These are phyloP conservation scores for Intubia oerlemansii DNA, from an alignment of 2,329 filamentous ascomycete species.

Conservation along the genomic window DNA sequence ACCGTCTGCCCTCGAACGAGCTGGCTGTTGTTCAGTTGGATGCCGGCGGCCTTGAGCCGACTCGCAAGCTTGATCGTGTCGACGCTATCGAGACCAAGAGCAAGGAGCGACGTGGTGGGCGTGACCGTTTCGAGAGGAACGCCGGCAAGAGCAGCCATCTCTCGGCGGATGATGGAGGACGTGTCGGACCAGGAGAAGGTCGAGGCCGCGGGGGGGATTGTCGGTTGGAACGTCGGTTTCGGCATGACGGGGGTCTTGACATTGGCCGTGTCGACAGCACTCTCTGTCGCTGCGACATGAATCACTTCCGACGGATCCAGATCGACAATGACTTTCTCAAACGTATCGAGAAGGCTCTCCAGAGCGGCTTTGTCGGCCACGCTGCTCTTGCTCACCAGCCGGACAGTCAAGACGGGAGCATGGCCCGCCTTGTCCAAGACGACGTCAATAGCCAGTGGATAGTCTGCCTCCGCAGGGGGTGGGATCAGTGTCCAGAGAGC, in stretches of 20 bases:
- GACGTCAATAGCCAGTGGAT: slow-evolving; percentile 59
- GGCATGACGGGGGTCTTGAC: too few species aligned
- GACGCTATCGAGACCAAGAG: slow-evolving; percentile 79
- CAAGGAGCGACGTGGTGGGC: slow-evolving; percentile 45
- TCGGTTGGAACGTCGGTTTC: too few species aligned
- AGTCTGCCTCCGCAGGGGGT: slow-evolving; percentile 34
- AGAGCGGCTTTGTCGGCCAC: slow-evolving; percentile 15
- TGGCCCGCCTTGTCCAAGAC: slow-evolving; percentile 20
- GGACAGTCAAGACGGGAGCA: slow-evolving; percentile 23
- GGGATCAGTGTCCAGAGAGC: slow-evolving; percentile 32
- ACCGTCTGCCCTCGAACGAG: slow-evolving; percentile 58
- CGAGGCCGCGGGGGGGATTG: too few species aligned
- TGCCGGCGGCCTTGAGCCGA: slow-evolving; percentile 36
- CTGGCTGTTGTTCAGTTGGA: slow-evolving; percentile 48
- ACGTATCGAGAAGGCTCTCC: slow-evolving; percentile 16
- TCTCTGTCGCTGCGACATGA: too few species aligned
- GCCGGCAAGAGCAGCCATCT: slow-evolving; percentile 41
- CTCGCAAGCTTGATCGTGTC: slow-evolving; percentile 73
- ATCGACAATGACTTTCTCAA: too few species aligned
- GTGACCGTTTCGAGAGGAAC: slow-evolving; percentile 27
- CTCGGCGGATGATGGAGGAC: slow-evolving; percentile 30
- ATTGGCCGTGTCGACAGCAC: too few species aligned
- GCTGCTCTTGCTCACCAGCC: slow-evolving; percentile 33
- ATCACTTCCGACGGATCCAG: too few species aligned
- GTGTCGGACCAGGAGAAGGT: slow-evolving; percentile 36